Evolutionary conservation across 352 stramenopile genomes (phyloP), one percentile per base, ranked within the genome.

Genomic region (Globisporangium heterothallicum): DNA sequence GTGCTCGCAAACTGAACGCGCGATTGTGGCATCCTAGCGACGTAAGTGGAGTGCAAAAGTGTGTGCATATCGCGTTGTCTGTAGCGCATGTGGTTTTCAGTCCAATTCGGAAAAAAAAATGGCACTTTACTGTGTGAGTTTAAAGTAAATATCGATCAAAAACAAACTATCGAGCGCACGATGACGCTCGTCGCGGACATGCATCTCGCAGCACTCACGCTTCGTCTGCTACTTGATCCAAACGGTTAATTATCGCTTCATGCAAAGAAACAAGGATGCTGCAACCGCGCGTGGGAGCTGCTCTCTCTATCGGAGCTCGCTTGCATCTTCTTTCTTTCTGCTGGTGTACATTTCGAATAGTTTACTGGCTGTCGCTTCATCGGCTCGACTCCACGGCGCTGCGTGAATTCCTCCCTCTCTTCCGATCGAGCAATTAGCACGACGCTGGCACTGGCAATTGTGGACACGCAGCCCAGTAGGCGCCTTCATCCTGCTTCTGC

Each of bases 401-500:
- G n/a, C n/a, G n/a, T n/a, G n/a, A n/a, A n/a, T n/a, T n/a, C n/a
- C n/a, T n/a, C n/a, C n/a, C n/a, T n/a, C n/a, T n/a, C n/a, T n/a
- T n/a, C n/a, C n/a, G n/a, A n/a, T n/a, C n/a, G n/a, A n/a, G n/a
- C n/a, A n/a, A n/a, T n/a, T n/a, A n/a, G 50, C 56, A 64, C 16
- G 62, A 54, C 21, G 72, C 66, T 4, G 55, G 41, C 36, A 85
- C 52, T 9, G 77, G 77, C 26, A 88, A 48, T 46, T 88, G 74
- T 36, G 78, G 72, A 34, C 72, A 68, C 7, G 63, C 57, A 10
- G 78, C 74, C 64, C 74, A 88, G 57, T 84, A 83, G 3, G 50
- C 46, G 44, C 72, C 78, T 22, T 72, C 68, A 47, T 85, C 61
- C 42, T 70, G 71, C 47, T 78, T 75, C 49, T 80, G 66, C 49